Conservation (phyloP, 768 basidiomycete genomes). For the Hygrocybe coccinea region DNA sequence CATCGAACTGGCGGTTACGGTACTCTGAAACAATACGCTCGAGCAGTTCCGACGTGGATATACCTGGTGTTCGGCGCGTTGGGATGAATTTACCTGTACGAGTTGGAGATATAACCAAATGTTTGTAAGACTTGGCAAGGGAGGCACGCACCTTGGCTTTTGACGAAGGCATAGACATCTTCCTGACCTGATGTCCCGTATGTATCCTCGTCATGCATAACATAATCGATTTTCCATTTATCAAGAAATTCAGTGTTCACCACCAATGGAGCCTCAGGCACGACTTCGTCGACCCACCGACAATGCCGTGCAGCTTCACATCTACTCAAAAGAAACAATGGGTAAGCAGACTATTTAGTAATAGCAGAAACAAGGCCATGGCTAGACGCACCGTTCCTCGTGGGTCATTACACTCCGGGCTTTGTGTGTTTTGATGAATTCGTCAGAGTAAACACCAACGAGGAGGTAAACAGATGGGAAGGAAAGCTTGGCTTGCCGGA, state of each 20-base stretch:
- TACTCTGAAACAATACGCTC: constrained; percentile 90
- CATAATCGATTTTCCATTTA: constrained; percentile 88
- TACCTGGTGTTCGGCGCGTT: constrained; percentile 88
- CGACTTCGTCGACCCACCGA: constrained; percentile 93
- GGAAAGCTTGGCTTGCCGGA: constrained; percentile 92
- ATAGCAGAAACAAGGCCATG: not conserved
- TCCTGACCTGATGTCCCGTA: constrained; percentile 74
- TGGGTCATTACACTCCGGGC: constrained; percentile 83
- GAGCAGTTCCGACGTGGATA: constrained; percentile 89
- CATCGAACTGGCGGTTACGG: constrained; percentile 78
- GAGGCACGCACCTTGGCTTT: constrained; percentile 60
- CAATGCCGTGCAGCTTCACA: constrained; percentile 93
- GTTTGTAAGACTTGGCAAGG: not conserved
- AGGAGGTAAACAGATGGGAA: constrained; percentile 88
- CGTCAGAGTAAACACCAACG: constrained; percentile 90
- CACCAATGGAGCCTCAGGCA: constrained; percentile 89
- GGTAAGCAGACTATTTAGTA: not conserved
- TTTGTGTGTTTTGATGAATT: constrained; percentile 75
- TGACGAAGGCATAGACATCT: constrained; percentile 82
- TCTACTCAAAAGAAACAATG: constrained; percentile 31
- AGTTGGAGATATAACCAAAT: not conserved
- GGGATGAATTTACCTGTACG: constrained; percentile 93
- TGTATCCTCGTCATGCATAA: constrained; percentile 92
- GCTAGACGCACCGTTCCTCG: constrained; percentile 59
- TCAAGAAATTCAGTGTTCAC: constrained; percentile 77